A percentile compares a stretch with the other conserved stretches of the same genome.
Conservation (phyloP, 2,329 filamentous ascomycete genomes). For the Magnaporthales sp. region DNA sequence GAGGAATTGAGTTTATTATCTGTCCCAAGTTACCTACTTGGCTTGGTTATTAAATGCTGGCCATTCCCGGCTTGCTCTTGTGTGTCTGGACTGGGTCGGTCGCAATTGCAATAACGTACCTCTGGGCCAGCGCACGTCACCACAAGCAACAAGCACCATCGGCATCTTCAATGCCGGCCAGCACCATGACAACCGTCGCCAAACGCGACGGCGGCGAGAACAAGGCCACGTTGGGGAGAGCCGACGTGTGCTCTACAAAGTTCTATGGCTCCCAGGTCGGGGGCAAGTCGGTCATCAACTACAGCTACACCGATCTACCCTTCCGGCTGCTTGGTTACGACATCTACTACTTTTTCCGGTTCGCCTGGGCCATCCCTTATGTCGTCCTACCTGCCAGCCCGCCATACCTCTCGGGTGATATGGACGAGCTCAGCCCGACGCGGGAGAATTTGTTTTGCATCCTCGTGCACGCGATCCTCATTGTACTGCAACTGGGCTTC, state of each 20-base stretch:
- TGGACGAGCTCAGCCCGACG: conserved; percentile 58
- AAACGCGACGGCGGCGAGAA: no score
- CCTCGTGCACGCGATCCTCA: conserved; percentile 47
- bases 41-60: neutral
- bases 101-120: neutral
- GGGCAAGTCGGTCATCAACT: conserved; percentile 47
- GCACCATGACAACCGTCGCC: neutral
- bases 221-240: no score
- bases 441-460: conserved; percentile 47
- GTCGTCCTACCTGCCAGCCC: conserved; percentile 46
- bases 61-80: neutral
- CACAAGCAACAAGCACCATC: neutral
- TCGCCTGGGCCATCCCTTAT: conserved; percentile 48
- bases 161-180: neutral
- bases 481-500: conserved; percentile 51
- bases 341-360: conserved; percentile 45
- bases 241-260: conserved; percentile 23
- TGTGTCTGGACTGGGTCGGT: neutral
- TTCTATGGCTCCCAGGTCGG: conserved; percentile 53
- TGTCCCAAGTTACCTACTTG: neutral
- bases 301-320: conserved; percentile 50
- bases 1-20: neutral
- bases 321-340: conserved; percentile 42
- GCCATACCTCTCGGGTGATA: conserved; percentile 39
- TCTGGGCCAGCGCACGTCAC: neutral